These are phyloP conservation scores for Corymbia calophylla DNA, from an alignment of 441 rosid species.

Conservation along the genomic window DNA sequence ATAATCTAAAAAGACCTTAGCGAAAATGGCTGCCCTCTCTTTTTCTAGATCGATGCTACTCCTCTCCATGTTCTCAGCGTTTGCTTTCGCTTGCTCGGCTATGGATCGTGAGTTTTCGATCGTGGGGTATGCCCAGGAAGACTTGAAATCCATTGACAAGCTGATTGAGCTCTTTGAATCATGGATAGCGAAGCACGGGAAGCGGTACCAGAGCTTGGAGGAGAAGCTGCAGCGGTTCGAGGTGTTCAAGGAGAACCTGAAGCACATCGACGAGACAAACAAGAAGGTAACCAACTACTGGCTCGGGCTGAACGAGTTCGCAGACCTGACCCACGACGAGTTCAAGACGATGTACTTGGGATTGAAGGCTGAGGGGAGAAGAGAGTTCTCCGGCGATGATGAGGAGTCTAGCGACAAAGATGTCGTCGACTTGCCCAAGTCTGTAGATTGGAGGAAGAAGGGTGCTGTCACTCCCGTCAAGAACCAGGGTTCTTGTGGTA, in stretches of 20 bases:
- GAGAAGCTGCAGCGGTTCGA: constrained; percentile 75
- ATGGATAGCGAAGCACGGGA: constrained; percentile 63
- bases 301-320: constrained; percentile 82
- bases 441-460: constrained; percentile 92
- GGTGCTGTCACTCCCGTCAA: constrained; percentile 76
- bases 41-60: neutral
- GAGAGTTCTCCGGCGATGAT: constrained; percentile 15
- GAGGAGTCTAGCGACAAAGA: constrained; percentile 41
- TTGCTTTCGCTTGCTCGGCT: neutral
- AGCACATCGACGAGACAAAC: constrained; percentile 81
- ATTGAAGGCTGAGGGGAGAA: constrained; percentile 27
- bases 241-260: constrained; percentile 70
- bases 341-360: constrained; percentile 70
- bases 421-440: constrained; percentile 51
- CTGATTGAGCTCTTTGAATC: constrained; percentile 74
- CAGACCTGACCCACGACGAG: constrained; percentile 77
- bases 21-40: constrained; percentile 30
- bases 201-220: constrained; percentile 57
- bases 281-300: constrained; percentile 60
- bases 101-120: constrained; percentile 48
- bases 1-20: neutral
- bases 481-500: constrained; percentile 96
- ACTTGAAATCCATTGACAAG: constrained; percentile 58
- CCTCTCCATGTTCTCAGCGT: neutral
- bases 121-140: constrained; percentile 60